Conservation (phyloP, 2,329 filamentous ascomycete genomes). For the Stachybotrys chartarum region DNA sequence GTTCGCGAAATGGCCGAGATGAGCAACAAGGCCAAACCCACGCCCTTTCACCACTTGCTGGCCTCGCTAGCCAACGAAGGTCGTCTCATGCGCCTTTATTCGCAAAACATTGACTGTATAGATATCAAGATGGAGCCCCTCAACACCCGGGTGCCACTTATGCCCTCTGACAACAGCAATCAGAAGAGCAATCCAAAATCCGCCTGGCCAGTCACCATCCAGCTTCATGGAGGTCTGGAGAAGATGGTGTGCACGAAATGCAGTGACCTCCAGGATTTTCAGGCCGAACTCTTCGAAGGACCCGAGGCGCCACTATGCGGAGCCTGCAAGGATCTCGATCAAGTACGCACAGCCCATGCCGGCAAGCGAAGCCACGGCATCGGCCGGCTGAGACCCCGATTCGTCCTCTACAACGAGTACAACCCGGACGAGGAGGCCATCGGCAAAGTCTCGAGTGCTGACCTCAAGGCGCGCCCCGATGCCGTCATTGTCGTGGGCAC, state of each 20-base stretch:
- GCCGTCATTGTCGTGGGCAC: constrained; percentile 93
- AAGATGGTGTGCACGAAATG: constrained; percentile 99
- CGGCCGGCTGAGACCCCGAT: constrained; percentile 80
- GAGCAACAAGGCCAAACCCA: constrained; percentile 71
- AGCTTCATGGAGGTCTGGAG: constrained; percentile 85
- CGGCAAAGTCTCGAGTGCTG: constrained; percentile 79
- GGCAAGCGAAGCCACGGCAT: constrained; percentile 92
- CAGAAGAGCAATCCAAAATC: constrained; percentile 44
- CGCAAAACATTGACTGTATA: constrained; percentile 94
- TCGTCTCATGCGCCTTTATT: constrained; percentile 83
- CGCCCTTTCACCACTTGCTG: constrained; percentile 86
- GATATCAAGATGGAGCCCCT: constrained; percentile 79
- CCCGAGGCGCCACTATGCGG: constrained; percentile 75
- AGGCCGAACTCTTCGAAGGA: constrained; percentile 74
- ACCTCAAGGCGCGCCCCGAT: constrained; percentile 79
- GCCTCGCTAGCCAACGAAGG: constrained; percentile 84
- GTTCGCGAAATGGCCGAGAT: constrained; percentile 79
- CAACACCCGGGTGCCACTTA: constrained; percentile 72
- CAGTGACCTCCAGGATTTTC: constrained; percentile 65
- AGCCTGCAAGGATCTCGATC: constrained; percentile 67
- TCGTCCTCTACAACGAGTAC: constrained; percentile 95
- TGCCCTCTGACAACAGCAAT: constrained; percentile 23
- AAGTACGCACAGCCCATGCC: constrained; percentile 64
- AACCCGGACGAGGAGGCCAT: constrained; percentile 97
- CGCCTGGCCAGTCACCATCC: constrained; percentile 89